Percentiles rank a stretch among this genome's conserved stretches.
Conservation (phyloP, 202 grass and related monocot genomes). For the Thinopyrum obtusiflorum region DNA sequence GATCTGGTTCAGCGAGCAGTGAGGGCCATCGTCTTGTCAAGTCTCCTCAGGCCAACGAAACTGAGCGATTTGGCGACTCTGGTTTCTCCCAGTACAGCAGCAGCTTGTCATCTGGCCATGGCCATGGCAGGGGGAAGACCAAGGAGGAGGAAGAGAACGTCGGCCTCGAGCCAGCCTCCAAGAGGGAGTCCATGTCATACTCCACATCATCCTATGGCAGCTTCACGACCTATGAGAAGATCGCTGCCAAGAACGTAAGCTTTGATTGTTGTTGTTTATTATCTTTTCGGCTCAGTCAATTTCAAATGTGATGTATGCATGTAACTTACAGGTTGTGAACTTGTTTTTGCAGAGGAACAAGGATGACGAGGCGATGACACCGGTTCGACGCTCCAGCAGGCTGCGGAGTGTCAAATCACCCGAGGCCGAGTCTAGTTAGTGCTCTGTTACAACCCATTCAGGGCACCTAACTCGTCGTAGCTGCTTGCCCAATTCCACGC, state of each 20-base stretch:
- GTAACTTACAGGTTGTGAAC: too few species aligned
- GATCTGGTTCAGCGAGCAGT: slow-evolving; percentile 59
- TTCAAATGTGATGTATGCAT: not conserved
- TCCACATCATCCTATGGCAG: slow-evolving; percentile 76
- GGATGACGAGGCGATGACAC: slow-evolving; percentile 79
- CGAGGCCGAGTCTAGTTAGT: slow-evolving; percentile 23
- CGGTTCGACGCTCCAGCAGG: slow-evolving; percentile 80
- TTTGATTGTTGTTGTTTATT: not conserved
- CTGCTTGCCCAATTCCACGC: slow-evolving; percentile 2
- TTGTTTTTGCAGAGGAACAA: slow-evolving; percentile 39
- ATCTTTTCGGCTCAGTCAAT: not conserved
- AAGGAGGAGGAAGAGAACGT: slow-evolving; percentile 19
- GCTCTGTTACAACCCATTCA: slow-evolving; percentile 19
- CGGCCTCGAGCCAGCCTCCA: slow-evolving; percentile 27
- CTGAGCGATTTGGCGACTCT: slow-evolving; percentile 35
- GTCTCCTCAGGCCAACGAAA: slow-evolving; percentile 30
- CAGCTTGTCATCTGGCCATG: slow-evolving; percentile 43
- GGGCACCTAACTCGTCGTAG: slow-evolving; percentile 32
- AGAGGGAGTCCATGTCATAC: slow-evolving; percentile 54
- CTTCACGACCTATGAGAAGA: slow-evolving; percentile 74
- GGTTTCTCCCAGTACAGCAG: slow-evolving; percentile 51
- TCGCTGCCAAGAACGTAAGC: slow-evolving; percentile 76
- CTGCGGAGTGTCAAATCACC: slow-evolving; percentile 54
- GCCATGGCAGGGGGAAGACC: slow-evolving; percentile 26
- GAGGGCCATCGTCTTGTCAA: slow-evolving; percentile 42